A percentile compares a stretch with the other conserved stretches of the same genome.
These are phyloP conservation scores for Fusarium xyrophilum DNA, from an alignment of 2,329 filamentous ascomycete species.

Conservation along the genomic window DNA sequence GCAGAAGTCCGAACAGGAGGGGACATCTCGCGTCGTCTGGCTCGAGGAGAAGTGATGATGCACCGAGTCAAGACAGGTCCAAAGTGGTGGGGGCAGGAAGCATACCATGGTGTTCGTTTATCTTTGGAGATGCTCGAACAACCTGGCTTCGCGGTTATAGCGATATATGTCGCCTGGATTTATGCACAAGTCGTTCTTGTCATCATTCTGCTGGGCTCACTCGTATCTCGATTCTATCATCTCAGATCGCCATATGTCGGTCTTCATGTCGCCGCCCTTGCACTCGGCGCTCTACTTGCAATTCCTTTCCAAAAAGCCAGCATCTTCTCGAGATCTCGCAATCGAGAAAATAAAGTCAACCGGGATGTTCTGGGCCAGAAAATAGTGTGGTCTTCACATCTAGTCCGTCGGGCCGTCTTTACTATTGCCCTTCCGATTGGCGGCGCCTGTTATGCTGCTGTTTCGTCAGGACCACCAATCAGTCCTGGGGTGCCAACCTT, in stretches of 20 bases:
- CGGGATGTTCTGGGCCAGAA: slow-evolving; percentile 70
- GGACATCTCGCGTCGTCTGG: slow-evolving; percentile 64
- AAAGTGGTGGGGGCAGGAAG: slow-evolving; percentile 78
- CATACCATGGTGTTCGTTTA: slow-evolving; percentile 72
- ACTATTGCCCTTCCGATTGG: slow-evolving; percentile 70
- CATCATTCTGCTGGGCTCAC: slow-evolving; percentile 73
- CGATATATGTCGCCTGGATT: slow-evolving; percentile 78
- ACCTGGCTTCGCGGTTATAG: slow-evolving; percentile 74
- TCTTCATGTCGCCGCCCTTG: slow-evolving; percentile 68
- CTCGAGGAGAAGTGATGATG: slow-evolving; percentile 77
- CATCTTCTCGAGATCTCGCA: slow-evolving; percentile 69
- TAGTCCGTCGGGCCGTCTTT: slow-evolving; percentile 72
- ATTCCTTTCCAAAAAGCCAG: slow-evolving; percentile 78
- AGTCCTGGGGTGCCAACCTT: slow-evolving; percentile 69
- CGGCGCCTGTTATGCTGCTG: slow-evolving; percentile 71
- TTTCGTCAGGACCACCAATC: slow-evolving; percentile 67
- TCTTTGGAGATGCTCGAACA: slow-evolving; percentile 75
- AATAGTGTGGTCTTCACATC: slow-evolving; percentile 74
- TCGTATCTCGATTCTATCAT: slow-evolving; percentile 72
- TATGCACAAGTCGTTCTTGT: slow-evolving; percentile 78
- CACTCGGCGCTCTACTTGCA: slow-evolving; percentile 72
- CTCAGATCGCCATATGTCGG: slow-evolving; percentile 71
- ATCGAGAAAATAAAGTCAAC: slow-evolving; percentile 65
- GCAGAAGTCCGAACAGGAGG: slow-evolving; percentile 65
- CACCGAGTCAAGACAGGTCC: slow-evolving; percentile 75